Evolutionary conservation across 1,284 basidiomycete species (phyloP).

Genomic region (Trametes versicolor): DNA sequence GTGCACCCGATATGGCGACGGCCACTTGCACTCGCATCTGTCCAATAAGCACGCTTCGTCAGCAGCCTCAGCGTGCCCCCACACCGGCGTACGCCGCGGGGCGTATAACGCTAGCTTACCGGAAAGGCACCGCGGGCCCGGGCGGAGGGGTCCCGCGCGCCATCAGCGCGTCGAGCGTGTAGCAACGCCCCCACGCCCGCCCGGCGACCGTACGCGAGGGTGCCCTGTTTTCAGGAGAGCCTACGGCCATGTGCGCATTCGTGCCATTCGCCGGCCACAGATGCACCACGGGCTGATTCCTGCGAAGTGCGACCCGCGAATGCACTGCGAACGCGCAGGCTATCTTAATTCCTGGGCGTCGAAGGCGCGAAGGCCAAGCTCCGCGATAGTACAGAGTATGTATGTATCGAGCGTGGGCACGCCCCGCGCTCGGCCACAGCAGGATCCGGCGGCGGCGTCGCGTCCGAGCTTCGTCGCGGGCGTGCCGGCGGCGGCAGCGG

Average conservation of each 20-base stretch:
- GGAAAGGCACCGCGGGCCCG: conserved; percentile 33
- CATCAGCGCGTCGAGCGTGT: neutral
- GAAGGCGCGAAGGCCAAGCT: conserved; percentile 7
- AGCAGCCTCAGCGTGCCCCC: neutral
- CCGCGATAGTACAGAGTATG: neutral
- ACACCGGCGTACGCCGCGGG: conserved; percentile 12
- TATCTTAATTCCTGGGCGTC: neutral
- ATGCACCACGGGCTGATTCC: neutral
- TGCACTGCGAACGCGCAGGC: too few relatives aligned
- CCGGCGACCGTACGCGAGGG: conserved; percentile 3
- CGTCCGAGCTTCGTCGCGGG: neutral
- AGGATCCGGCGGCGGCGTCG: conserved; percentile 4
- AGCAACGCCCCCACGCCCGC: neutral
- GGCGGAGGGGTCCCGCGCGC: conserved; percentile 12
- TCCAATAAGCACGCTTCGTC: conserved; percentile 7
- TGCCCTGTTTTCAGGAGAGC: neutral
- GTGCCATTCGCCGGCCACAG: neutral
- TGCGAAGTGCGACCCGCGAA: too few relatives aligned
- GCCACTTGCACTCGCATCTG: conserved; percentile 12
- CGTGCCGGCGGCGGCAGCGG: conserved; percentile 10
- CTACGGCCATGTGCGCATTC: neutral
- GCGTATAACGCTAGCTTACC: conserved; percentile 19
- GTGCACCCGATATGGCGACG: conserved; percentile 17
- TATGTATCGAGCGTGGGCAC: neutral
- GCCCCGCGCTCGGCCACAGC: neutral